phyloP scores from a whole-genome alignment of 352 stramenopile species.

The Pythium aquatile region DNA sequence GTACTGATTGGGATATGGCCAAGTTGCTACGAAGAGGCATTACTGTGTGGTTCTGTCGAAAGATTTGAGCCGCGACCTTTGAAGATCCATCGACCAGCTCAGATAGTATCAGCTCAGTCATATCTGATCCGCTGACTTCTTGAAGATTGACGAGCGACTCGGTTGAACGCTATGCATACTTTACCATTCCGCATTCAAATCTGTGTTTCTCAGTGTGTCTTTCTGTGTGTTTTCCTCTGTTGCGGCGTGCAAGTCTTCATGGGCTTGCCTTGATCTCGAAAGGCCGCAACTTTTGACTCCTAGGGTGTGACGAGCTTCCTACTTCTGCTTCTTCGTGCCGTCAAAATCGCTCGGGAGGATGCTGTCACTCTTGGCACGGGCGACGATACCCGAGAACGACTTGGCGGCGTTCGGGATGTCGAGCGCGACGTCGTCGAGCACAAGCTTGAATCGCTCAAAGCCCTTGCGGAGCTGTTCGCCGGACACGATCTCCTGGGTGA shows the following conservation, averaged over 20 bases:
- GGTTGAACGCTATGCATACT: constrained; percentile 4
- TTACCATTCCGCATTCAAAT: constrained; percentile 7
- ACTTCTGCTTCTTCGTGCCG: constrained; percentile 28
- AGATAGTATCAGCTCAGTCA: neutral
- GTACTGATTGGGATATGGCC: neutral
- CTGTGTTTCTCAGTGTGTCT: constrained; percentile 11
- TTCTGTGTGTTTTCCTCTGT: neutral
- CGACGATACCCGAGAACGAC: constrained; percentile 30
- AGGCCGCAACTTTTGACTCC: neutral
- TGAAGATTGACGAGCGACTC: too few relatives aligned
- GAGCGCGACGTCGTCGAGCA: constrained; percentile 53
- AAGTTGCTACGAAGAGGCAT: neutral
- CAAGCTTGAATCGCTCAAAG: constrained; percentile 80
- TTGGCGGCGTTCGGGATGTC: constrained; percentile 33
- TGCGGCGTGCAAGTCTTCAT: neutral
- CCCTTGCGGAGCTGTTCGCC: constrained; percentile 69
- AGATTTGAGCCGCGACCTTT: constrained; percentile 24
- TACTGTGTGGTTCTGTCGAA: constrained; percentile 5
- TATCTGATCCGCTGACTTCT: neutral
- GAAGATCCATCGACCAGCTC: neutral
- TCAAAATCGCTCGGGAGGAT: constrained; percentile 46
- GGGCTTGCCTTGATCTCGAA: neutral
- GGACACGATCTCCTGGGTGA: constrained; percentile 46
- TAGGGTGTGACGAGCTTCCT: neutral
- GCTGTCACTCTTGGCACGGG: constrained; percentile 68